Base-by-base conservation (phyloP, 371 early-diverging fungal species). In the Apophysomyces ossiformis region DNA sequence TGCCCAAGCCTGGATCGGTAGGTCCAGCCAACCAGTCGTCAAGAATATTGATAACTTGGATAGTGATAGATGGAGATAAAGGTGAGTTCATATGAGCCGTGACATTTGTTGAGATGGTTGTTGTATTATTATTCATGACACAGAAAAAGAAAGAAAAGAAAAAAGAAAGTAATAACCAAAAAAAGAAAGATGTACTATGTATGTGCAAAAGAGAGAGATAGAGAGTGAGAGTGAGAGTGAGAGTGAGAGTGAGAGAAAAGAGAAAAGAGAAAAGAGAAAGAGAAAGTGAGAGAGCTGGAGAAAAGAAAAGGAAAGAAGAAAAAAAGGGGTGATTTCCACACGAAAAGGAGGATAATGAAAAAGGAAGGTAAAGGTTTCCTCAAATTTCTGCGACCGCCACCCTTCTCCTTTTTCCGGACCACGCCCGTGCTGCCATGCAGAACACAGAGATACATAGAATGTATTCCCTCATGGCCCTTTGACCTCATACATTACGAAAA, bases 341-440 rank as follows among this genome's bases (percentile, higher is more conserved):
- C 50, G 21, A 50, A 50, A 50, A 50, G 50, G 50, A 50, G 50
- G 16, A 43, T 21, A 64, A 13, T 35, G 39, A 38, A 66, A 50
- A 44, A 16, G 44, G 26, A 46, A 37, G 45, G 50, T 32, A 50
- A 57, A 39, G 57, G 45, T 41, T 41, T 13, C 41, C 13, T 13
- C 7, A 41, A 41, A 15, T 9, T 21, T 21, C 50, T 15, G 18
- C 7, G 66, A 61, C 70, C 69, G 68, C 70, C 68, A 68, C 61
- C 44, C 32, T 11, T 50, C 21, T 18, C 21, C 69, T 73, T 61
- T 54, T 69, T 73, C 69, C 65, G 67, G 73, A 69, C 67, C 45
- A 50, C 61, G 67, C 64, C 73, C 72, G 62, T 67, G 58, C 63
- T 67, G 58, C 63, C 54, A 44, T 58, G 58, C 58, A 38, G 38